Conservation (phyloP, 495 filamentous ascomycete genomes). For the Hypoxylon fuscum region DNA sequence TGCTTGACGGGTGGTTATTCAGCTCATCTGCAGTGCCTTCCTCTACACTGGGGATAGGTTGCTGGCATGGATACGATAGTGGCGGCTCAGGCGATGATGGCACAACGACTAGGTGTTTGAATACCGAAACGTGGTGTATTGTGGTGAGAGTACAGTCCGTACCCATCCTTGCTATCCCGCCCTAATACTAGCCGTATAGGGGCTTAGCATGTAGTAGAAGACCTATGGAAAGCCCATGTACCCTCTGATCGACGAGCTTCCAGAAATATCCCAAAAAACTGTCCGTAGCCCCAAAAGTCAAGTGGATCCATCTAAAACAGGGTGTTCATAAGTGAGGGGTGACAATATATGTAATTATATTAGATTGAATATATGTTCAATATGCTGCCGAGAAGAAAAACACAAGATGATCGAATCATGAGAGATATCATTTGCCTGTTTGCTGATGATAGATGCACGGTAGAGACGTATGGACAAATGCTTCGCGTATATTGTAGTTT, state of each 20-base stretch:
- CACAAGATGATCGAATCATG: too few species aligned
- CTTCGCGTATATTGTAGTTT: too few species aligned
- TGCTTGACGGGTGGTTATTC: neutral
- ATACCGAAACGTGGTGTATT: constrained; percentile 1
- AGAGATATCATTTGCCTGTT: too few species aligned
- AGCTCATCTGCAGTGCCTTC: neutral
- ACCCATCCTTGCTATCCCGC: constrained; percentile 9
- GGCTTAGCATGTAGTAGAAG: too few species aligned
- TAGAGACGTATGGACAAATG: too few species aligned
- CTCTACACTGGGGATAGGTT: constrained; percentile 10
- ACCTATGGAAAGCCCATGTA: neutral
- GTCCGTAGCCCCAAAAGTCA: neutral
- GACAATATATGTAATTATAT: too few species aligned
- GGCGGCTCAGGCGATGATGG: neutral
- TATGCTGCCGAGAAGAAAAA: too few species aligned
- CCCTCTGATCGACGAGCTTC: neutral
- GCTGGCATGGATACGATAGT: neutral
- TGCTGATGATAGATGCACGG: too few species aligned
- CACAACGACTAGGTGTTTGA: neutral
- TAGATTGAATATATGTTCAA: too few species aligned
- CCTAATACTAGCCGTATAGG: too few species aligned
- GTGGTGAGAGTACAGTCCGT: neutral
- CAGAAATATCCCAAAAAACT: neutral
- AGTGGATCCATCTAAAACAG: neutral
- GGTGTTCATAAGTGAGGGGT: too few species aligned